Evolutionary conservation across 2,329 filamentous ascomycete species (phyloP), one percentile per base, ranked within the genome.

Genomic region (Blastomyces parvus): DNA sequence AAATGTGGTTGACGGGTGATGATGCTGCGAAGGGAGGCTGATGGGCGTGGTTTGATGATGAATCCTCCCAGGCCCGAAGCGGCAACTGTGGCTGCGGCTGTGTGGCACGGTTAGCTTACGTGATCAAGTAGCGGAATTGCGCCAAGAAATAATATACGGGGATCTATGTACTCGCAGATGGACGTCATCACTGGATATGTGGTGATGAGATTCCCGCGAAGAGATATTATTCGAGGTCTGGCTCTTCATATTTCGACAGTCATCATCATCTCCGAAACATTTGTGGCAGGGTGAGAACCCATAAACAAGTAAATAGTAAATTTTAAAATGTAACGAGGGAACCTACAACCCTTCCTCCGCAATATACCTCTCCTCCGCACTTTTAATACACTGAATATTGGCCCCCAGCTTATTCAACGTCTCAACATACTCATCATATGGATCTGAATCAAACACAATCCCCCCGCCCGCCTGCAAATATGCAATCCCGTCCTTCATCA

Each of bases 331-430:
- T 13, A 33, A 22, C 5, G 1, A 40, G 5, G 19, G 14, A 62
- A 40, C 46, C 25, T 30, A 22, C 36, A 17, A 30, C 8, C 27
- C 61, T 53, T 62, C 66, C 46, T 79, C 74, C 69, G 73, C 80
- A 66, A 81, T 72, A 74, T 87, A 86, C 74, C 83, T 81, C 74
- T 88, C 83, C 79, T 97, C 93, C 1, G 92, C 93, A 60, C 87
- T 85, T 64, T 86, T 88, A 74, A 97, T 92, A 77, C 90, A 94
- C 69, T 88, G 84, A 81, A 95, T 91, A 74, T 96, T 96, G 55
- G 91, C 90, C 33, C 89, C 87, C 58, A 96, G 81, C 82, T 99
- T 99, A 81, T 99, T 97, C 79, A 94, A 90, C 67, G 95, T 97
- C 83, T 97, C 91, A 77, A 93, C 85, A 82, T 92, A 97, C 77